Base-by-base conservation (phyloP, 805 yeast species). In the Tetrapisispora pingtungensis region DNA sequence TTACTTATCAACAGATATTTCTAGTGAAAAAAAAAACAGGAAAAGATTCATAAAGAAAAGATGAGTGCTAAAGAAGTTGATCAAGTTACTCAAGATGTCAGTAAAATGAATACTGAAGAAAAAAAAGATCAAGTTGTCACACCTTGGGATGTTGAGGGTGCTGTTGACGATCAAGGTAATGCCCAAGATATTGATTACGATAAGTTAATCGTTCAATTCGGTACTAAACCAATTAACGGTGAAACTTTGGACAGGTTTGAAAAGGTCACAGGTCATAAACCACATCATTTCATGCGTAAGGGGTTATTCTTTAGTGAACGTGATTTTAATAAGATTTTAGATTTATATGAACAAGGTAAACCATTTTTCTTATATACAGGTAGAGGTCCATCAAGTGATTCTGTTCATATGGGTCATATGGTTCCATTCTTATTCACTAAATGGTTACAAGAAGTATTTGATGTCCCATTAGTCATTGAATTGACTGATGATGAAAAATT, bases 101-200 rank as follows among this genome's bases (percentile, higher is more conserved):
- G 52, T 17, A 41, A 50, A 19, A 46, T 58, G 27, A 45, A 51
- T 24, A 45, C 53, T n/a, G 33, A 28, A 4, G 17, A 43, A 5
- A 32, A 40, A 14, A 55, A 55, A 42, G 80, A 72, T 46, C 89
- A 81, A 60, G 72, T 69, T 31, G 73, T 84, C 48, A 93, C 98
- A 1, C 98, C 98, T 40, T 93, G 98, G 98, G 98, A 93, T 63
- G 98, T 93, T 27, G 96, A 85, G 66, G 98, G 97, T 46, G 97
- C 97, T 2, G 94, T 90, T 39, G 96, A 87, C 46, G 95, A 89
- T 56, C 47, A 59, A 45, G 98, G 98, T 44, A 72, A 81, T 55
- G 77, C 84, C n/a, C 89, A 84, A 63, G 88, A 79, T 24, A 89
- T 93, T 54, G 96, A 93, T 68, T 93, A 93, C 62, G 90, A 86